A percentile compares a stretch with the other conserved stretches of the same genome.
These are phyloP conservation scores for Athelia sp. DNA, from an alignment of 1,284 basidiomycete genomes.

Conservation along the genomic window DNA sequence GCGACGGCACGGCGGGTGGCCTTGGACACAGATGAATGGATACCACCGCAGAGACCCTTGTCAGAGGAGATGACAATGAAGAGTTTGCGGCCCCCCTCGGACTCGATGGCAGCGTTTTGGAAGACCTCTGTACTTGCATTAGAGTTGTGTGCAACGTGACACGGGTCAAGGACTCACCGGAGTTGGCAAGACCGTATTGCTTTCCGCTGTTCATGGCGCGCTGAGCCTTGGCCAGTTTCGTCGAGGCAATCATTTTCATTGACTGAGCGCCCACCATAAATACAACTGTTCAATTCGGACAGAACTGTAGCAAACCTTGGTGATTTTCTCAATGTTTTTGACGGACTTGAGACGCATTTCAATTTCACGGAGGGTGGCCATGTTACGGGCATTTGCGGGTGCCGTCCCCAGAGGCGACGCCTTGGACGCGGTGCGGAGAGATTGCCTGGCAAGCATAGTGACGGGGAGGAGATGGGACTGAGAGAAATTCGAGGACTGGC, in stretches of 20 bases:
- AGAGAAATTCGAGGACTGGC: constrained; percentile 10
- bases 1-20: constrained; percentile 69
- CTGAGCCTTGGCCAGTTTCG: constrained; percentile 94
- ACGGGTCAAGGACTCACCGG: constrained; percentile 53
- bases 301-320: constrained; percentile 63
- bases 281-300: neutral
- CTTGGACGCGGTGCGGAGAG: constrained; percentile 57
- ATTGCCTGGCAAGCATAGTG: constrained; percentile 61
- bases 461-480: constrained; percentile 16
- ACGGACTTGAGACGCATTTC: constrained; percentile 97
- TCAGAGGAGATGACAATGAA: constrained; percentile 95
- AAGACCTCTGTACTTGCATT: constrained; percentile 66
- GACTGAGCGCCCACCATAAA: constrained; percentile 51
- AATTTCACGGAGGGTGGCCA: constrained; percentile 97
- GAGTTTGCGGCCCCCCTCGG: constrained; percentile 68
- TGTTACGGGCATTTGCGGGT: constrained; percentile 72
- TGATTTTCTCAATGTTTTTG: constrained; percentile 98
- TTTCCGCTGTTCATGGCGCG: constrained; percentile 93
- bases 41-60: constrained; percentile 99
- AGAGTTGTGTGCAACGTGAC: constrained; percentile 2
- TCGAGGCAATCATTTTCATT: constrained; percentile 99
- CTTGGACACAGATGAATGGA: constrained; percentile 97
- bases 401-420: constrained; percentile 55
- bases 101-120: constrained; percentile 63
- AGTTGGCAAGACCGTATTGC: constrained; percentile 91